Percentiles rank a stretch among this genome's conserved stretches.
Conservation (phyloP, 768 basidiomycete species). For the Hemileccinum impolitum region DNA sequence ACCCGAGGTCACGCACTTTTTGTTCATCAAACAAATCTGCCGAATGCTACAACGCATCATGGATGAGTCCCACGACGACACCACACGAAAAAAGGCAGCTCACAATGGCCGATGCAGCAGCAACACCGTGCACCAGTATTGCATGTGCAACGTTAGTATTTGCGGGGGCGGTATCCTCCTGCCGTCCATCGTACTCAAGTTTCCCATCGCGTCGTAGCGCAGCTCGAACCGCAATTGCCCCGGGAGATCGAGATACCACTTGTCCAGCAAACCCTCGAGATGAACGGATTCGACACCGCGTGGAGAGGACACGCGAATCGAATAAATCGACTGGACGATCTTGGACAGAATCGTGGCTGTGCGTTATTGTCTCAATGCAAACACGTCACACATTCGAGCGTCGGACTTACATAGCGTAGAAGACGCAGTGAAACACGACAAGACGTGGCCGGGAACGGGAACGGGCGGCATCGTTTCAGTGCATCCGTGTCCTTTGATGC, state of each 20-base stretch:
- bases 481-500: constrained; percentile 28
- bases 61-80: constrained; percentile 6
- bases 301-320: constrained; percentile 52
- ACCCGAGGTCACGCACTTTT: constrained; percentile 32
- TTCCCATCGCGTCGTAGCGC: constrained; percentile 37
- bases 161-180: constrained; percentile 53
- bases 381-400: neutral
- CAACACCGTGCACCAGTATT: constrained; percentile 79
- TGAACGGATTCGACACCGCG: constrained; percentile 56
- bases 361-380: constrained; percentile 6
- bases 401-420: constrained; percentile 59
- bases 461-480: constrained; percentile 25
- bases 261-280: constrained; percentile 62
- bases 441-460: constrained; percentile 47
- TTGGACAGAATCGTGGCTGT: constrained; percentile 66
- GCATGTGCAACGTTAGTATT: constrained; percentile 75
- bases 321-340: constrained; percentile 70
- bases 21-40: constrained; percentile 29
- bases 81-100: constrained; percentile 27
- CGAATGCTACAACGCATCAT: constrained; percentile 20
- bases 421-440: constrained; percentile 80
- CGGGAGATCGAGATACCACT: constrained; percentile 72
- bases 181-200: constrained; percentile 12
- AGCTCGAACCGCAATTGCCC: constrained; percentile 65
- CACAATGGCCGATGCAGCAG: constrained; percentile 79